Conservation (phyloP, 2,329 filamentous ascomycete genomes). For the Fusarium equiseti region DNA sequence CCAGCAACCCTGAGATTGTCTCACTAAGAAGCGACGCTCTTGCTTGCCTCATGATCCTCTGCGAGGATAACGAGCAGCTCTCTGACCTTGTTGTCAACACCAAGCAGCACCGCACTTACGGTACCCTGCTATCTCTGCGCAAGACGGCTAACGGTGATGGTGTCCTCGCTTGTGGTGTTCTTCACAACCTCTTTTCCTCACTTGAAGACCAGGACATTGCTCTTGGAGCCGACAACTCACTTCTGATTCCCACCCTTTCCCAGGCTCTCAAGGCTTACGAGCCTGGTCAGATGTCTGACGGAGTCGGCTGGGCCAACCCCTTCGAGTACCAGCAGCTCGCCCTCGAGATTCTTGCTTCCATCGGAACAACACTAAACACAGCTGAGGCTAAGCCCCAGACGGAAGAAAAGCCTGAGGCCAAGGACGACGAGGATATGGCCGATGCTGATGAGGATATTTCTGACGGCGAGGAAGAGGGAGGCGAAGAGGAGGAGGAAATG, state of each 20-base stretch:
- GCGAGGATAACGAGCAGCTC: constrained; percentile 69
- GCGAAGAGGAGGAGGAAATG: constrained; percentile 64
- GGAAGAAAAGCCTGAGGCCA: constrained; percentile 55
- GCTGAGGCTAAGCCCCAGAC: constrained; percentile 54
- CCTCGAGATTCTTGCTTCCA: constrained; percentile 73
- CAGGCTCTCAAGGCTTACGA: constrained; percentile 48
- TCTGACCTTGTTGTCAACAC: constrained; percentile 66
- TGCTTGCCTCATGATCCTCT: constrained; percentile 67
- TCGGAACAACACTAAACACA: constrained; percentile 69
- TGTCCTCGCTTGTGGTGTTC: constrained; percentile 69
- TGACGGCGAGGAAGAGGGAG: constrained; percentile 53
- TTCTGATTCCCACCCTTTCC: constrained; percentile 54
- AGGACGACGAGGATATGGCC: constrained; percentile 56
- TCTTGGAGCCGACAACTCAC: constrained; percentile 51
- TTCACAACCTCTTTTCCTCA: constrained; percentile 71
- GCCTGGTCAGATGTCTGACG: constrained; percentile 48
- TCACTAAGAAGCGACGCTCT: constrained; percentile 61
- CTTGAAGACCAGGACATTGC: constrained; percentile 47
- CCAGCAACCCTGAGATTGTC: constrained; percentile 57
- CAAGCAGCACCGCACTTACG: constrained; percentile 60
- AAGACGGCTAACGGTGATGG: constrained; percentile 61
- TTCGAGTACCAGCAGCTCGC: constrained; percentile 65
- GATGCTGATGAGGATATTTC: constrained; percentile 54
- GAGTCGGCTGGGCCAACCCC: constrained; percentile 55
- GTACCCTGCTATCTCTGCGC: constrained; percentile 62